These are phyloP conservation scores for Plantago ovata DNA, from an alignment of 257 asterid genomes.

Conservation along the genomic window DNA sequence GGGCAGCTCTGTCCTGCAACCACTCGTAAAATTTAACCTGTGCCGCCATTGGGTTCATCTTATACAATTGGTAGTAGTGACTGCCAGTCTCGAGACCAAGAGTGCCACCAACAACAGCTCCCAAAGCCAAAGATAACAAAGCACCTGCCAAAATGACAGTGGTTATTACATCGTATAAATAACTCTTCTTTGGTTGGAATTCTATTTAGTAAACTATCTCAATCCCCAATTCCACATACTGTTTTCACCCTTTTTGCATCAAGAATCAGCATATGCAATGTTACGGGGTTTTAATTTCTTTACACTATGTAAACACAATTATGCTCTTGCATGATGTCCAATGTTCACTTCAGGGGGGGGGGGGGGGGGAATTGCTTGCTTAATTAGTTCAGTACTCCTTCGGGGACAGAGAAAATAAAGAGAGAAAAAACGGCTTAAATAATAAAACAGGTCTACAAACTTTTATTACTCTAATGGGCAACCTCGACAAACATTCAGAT, in stretches of 20 bases:
- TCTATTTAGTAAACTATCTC: too few relatives aligned
- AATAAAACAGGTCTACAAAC: not conserved
- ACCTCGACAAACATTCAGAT: too few relatives aligned
- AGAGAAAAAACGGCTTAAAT: not conserved
- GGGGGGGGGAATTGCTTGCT: too few relatives aligned
- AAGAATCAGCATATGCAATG: too few relatives aligned
- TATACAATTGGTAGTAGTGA: constrained; percentile 74
- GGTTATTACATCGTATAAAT: too few relatives aligned
- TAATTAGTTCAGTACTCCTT: too few relatives aligned
- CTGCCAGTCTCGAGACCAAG: constrained; percentile 76
- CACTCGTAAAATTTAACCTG: constrained; percentile 86
- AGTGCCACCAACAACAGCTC: constrained; percentile 70
- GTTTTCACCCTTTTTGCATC: too few relatives aligned
- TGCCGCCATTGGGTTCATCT: constrained; percentile 66
- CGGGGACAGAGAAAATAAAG: too few relatives aligned
- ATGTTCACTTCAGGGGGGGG: too few relatives aligned
- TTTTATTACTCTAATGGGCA: too few relatives aligned
- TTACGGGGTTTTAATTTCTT: not conserved
- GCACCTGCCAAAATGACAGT: constrained; percentile 49
- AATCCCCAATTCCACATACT: too few relatives aligned
- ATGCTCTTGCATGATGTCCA: not conserved
- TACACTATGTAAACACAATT: too few relatives aligned
- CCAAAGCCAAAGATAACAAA: constrained; percentile 66
- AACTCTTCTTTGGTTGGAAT: not conserved
- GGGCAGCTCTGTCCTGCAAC: constrained; percentile 67